phyloP scores from a whole-genome alignment of 371 early-diverging fungal species.

The Haplosporangium sp. region DNA sequence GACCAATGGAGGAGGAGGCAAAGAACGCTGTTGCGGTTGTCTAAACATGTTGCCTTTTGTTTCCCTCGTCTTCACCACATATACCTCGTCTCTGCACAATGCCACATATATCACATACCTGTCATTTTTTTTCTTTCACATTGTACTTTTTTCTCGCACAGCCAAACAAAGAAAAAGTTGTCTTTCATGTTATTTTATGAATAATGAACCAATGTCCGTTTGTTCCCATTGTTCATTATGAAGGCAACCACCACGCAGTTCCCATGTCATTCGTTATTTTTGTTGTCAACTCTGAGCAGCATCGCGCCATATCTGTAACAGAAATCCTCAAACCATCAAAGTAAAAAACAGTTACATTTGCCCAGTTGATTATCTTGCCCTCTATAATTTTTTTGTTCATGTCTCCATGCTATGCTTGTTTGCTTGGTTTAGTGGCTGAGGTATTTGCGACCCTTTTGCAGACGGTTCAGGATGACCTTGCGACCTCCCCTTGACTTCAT shows the following conservation, averaged over 20 bases:
- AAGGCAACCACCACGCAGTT: too few relatives aligned
- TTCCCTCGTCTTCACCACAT: slow-evolving; percentile 1
- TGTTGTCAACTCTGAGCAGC: too few relatives aligned
- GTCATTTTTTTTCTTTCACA: slow-evolving; percentile 1
- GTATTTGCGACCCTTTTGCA: slow-evolving; percentile 86
- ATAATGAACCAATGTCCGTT: slow-evolving; percentile 2
- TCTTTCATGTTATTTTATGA: neutral
- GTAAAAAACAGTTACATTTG: neutral
- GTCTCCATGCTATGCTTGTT: neutral
- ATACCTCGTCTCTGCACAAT: slow-evolving; percentile 1
- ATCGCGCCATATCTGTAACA: slow-evolving; percentile 3
- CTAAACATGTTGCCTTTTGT: slow-evolving; percentile 7
- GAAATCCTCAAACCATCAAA: neutral
- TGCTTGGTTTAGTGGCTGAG: slow-evolving; percentile 75
- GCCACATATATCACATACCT: too few relatives aligned
- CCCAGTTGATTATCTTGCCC: neutral
- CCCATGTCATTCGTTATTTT: too few relatives aligned
- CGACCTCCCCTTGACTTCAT: slow-evolving; percentile 85
- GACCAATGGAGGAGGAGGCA: slow-evolving; percentile 36
- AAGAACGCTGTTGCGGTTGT: slow-evolving; percentile 33
- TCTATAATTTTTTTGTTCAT: neutral
- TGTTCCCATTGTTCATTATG: slow-evolving; percentile 1
- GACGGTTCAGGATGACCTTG: slow-evolving; percentile 78
- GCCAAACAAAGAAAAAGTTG: too few relatives aligned
- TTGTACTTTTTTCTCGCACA: neutral